Evolutionary conservation across 2,329 filamentous ascomycete species (phyloP).

Genomic region (Colletotrichum lini): DNA sequence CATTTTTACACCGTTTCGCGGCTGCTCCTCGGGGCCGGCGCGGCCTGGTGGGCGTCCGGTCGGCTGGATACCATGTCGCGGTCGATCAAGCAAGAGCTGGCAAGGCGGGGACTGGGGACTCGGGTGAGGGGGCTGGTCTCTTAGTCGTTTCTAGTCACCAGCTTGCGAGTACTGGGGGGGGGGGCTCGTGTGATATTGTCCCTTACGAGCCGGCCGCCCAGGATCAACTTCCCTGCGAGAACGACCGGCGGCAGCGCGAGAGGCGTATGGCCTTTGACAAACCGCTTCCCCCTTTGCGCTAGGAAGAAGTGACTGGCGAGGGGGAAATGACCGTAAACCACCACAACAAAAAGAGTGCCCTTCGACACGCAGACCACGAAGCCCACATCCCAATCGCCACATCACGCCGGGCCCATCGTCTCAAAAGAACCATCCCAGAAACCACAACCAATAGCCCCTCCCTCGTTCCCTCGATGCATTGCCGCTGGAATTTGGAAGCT

Average conservation of each 20-base stretch:
- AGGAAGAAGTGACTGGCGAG: too few relatives aligned
- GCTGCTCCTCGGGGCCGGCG: conserved; percentile 40
- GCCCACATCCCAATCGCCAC: conserved; percentile 2
- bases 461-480: neutral
- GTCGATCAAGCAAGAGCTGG: conserved; percentile 5
- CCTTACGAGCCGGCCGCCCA: too few relatives aligned
- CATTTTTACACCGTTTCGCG: conserved; percentile 47
- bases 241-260: too few relatives aligned
- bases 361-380: neutral
- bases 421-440: too few relatives aligned
- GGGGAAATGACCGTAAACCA: too few relatives aligned
- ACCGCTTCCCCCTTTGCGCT: too few relatives aligned
- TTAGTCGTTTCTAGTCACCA: neutral
- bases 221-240: too few relatives aligned
- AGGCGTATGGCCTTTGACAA: too few relatives aligned
- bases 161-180: too few relatives aligned
- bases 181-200: too few relatives aligned
- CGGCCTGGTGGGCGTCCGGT: conserved; percentile 48
- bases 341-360: neutral
- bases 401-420: neutral
- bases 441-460: neutral
- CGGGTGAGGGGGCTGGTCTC: neutral
- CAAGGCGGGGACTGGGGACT: neutral
- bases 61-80: conserved; percentile 44
- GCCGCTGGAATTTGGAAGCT: neutral